These are phyloP conservation scores for Tuber aestivum DNA, from an alignment of 495 filamentous ascomycete genomes.

Conservation along the genomic window DNA sequence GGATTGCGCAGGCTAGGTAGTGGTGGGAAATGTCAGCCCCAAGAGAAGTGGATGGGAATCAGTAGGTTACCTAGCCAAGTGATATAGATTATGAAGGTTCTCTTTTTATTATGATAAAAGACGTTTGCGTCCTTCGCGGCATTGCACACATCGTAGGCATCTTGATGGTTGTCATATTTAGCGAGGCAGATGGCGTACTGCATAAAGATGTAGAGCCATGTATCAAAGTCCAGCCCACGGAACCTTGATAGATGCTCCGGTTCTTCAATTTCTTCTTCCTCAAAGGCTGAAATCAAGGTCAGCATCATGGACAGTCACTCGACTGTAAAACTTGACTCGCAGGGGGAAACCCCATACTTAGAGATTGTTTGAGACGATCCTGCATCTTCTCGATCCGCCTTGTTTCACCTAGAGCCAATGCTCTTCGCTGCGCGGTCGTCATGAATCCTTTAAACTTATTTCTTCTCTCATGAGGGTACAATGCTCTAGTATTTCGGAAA, in stretches of 20 bases:
- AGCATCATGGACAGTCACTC: slow-evolving; percentile 43
- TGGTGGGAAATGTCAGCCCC: background rate
- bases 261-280: slow-evolving; percentile 29
- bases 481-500: slow-evolving; percentile 67
- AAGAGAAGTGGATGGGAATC: background rate
- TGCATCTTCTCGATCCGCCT: slow-evolving; percentile 65
- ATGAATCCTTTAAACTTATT: slow-evolving; percentile 58
- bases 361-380: slow-evolving; percentile 53
- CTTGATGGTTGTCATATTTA: slow-evolving; percentile 51
- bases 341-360: slow-evolving; percentile 46
- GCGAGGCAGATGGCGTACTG: slow-evolving; percentile 73
- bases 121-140: slow-evolving; percentile 68
- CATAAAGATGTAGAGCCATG: slow-evolving; percentile 87
- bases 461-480: slow-evolving; percentile 70
- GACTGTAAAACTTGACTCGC: slow-evolving; percentile 5
- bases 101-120: slow-evolving; percentile 62
- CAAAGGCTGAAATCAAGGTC: slow-evolving; percentile 36
- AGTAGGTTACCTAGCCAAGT: slow-evolving; percentile 63
- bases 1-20: slow-evolving; percentile 66
- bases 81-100: slow-evolving; percentile 67
- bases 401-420: slow-evolving; percentile 50
- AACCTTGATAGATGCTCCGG: slow-evolving; percentile 57
- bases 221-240: slow-evolving; percentile 68
- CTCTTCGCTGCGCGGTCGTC: slow-evolving; percentile 52
- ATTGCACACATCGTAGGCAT: slow-evolving; percentile 71